Evolutionary conservation across 2,329 filamentous ascomycete genomes (phyloP), one percentile per base, ranked within the genome.

Genomic region (Acrocalymma vagum): DNA sequence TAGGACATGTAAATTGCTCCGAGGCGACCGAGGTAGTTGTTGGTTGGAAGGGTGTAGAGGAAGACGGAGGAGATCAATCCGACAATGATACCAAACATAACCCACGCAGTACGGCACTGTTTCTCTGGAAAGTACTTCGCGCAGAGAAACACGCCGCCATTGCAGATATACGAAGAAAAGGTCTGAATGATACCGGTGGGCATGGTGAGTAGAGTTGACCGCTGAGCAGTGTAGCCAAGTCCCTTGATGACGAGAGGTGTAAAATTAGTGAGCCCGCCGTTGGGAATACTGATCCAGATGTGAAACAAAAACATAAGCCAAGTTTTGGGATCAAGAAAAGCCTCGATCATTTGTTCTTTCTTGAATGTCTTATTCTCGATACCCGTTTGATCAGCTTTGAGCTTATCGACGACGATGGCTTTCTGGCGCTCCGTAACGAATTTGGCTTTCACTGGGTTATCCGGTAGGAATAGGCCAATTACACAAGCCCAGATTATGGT

Each of bases 301-400:
- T 58, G 50, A 22, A 71, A 54, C 30, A 72, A 38, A 38, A 59
- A 57, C 29, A 70, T 50, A 11, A 56, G 59, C 62, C 69, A 3
- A 69, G 71, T 45, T 73, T 72, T 11, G 61, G 65, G 47, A 76
- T 76, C 7, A 38, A 45, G 31, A 31, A 78, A 66, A 3, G 67
- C 66, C 52, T 78, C 75, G 11, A 64, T 38, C 27, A 74, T 62
- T 40, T 79, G 76, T 15, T 53, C 51, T 42, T 78, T 77, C 62
- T 55, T 55, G 15, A 77, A 72, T 9, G 66, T 60, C 36, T 75
- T 75, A 53, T 75, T 76, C 45, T 76, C 73, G 15, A 77, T 73
- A 13, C 75, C 76, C 3, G 71, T 77, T 39, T 74, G 69, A 39
- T 78, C 76, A 13, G 62, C 60, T 10, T 69, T 60, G 1, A 77